Conservation (phyloP, 2,329 filamentous ascomycete genomes). For the Penicillium polonicum region DNA sequence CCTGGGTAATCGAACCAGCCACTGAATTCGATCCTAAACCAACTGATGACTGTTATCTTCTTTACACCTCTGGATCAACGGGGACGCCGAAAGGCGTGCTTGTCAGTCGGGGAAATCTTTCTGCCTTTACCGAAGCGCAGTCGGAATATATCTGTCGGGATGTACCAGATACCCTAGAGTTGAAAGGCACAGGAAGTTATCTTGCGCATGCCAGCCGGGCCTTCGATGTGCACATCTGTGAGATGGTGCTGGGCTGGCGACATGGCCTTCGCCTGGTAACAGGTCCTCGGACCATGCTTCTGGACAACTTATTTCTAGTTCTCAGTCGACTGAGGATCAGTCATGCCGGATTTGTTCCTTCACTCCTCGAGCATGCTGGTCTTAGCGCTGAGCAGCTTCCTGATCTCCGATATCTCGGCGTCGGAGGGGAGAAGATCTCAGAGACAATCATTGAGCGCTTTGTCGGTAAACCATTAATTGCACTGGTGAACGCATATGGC, state of each 20-base stretch:
- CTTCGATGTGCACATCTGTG: constrained; percentile 17
- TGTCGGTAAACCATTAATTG: constrained; percentile 7
- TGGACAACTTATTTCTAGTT: constrained; percentile 12
- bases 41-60: background rate
- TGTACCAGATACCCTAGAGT: constrained; percentile 8
- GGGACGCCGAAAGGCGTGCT: constrained; percentile 17
- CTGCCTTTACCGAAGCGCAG: constrained; percentile 12
- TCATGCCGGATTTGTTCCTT: constrained; percentile 14
- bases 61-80: constrained; percentile 19
- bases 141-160: constrained; percentile 12
- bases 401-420: constrained; percentile 10
- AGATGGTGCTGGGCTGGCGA: constrained; percentile 17
- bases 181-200: constrained; percentile 13
- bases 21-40: background rate
- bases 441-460: constrained; percentile 15
- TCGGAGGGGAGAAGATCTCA: constrained; percentile 18
- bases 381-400: constrained; percentile 9
- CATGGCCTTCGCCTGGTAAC: constrained; percentile 17
- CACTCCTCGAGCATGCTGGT: constrained; percentile 13
- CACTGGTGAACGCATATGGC: constrained; percentile 15
- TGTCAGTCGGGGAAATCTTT: constrained; percentile 11
- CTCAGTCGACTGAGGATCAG: constrained; percentile 4
- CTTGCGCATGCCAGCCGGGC: constrained; percentile 19
- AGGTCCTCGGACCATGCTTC: constrained; percentile 10
- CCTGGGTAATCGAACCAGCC: background rate